phyloP scores from a whole-genome alignment of 257 asterid species.

The Phtheirospermum japonicum region DNA sequence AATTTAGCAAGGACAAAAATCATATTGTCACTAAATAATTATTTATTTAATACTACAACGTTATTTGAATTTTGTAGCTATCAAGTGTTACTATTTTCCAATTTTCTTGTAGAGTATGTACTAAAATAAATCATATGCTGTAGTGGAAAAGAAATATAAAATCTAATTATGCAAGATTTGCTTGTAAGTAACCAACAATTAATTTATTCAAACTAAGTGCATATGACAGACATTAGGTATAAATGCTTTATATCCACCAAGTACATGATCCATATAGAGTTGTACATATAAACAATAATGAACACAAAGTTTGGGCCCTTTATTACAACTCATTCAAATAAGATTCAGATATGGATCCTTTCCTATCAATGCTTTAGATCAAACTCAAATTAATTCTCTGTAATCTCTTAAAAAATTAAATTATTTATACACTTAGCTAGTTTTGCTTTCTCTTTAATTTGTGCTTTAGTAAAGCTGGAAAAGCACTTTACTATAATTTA shows the following conservation, averaged over 20 bases:
- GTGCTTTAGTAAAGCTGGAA: slow-evolving; percentile 27
- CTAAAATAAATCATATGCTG: too few species aligned
- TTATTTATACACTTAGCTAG: background rate
- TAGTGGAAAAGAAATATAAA: too few species aligned
- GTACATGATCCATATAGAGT: too few species aligned
- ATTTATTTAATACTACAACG: background rate
- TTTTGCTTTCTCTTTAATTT: slow-evolving; percentile 17
- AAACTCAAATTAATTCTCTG: background rate
- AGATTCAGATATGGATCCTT: slow-evolving; percentile 17
- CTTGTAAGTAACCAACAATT: background rate
- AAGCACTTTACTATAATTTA: slow-evolving; percentile 17
- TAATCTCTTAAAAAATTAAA: background rate
- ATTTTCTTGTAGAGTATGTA: too few species aligned
- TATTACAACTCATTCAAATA: slow-evolving; percentile 19
- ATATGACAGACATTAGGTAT: too few species aligned
- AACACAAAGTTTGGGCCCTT: slow-evolving; percentile 28
- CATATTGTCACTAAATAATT: too few species aligned
- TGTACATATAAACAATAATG: background rate
- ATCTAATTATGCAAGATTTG: background rate
- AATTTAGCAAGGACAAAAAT: too few species aligned
- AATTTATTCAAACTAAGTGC: too few species aligned
- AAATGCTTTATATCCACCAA: slow-evolving; percentile 20
- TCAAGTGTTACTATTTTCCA: too few species aligned
- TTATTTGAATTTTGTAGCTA: background rate
- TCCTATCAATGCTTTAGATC: slow-evolving; percentile 12